Base-by-base conservation (phyloP, 1,139 yeast genomes). In the Yamadazyma songkhlaensis region DNA sequence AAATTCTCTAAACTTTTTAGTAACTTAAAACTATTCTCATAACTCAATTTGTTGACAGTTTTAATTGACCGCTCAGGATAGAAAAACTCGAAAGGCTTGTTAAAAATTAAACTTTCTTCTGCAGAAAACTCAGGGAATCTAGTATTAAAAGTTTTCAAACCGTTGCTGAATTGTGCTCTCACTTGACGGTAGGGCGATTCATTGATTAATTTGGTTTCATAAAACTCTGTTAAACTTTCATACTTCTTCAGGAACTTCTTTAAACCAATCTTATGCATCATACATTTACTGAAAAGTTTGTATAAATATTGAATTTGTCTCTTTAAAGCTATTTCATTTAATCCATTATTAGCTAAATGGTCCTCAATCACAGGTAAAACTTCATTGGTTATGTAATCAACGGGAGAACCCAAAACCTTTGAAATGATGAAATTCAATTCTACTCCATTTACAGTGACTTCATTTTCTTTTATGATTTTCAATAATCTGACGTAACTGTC, bases 281-380 rank as follows among this genome's bases (percentile, higher is more conserved):
- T 43, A n/a, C 42, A 33, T 6, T 35, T 3, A 3, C 45, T 21
- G 35, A 45, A 47, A 9, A 58, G 40, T 37, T 56, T 55, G 46
- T 64, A 67, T 34, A 64, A 34, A 34, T 48, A 50, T 34, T 57
- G 59, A 11, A 61, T 36, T 23, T 49, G 47, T 20, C 55, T 47
- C 47, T 38, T 42, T 20, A 57, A 34, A 24, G 48, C 48, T 9
- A 50, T 48, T 34, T 65, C 67, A n/a, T 54, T 53, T 53, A 62
- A 56, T 41, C 57, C 64, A 2, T 66, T 70, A 5, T 50, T 30
- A 2, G 62, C 55, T 35, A 70, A 53, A 39, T 58, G 45, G 9
- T 51, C 44, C 43, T 70, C 74, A 34, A 39, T 26, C 6, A 42
- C 36, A 14, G 40, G 39, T 13, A 70, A 44, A 9, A 59, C 46